A percentile compares a stretch with the other conserved stretches of the same genome.
These are phyloP conservation scores for Picea mariana DNA, from an alignment of 83 land plant genomes.

Conservation along the genomic window DNA sequence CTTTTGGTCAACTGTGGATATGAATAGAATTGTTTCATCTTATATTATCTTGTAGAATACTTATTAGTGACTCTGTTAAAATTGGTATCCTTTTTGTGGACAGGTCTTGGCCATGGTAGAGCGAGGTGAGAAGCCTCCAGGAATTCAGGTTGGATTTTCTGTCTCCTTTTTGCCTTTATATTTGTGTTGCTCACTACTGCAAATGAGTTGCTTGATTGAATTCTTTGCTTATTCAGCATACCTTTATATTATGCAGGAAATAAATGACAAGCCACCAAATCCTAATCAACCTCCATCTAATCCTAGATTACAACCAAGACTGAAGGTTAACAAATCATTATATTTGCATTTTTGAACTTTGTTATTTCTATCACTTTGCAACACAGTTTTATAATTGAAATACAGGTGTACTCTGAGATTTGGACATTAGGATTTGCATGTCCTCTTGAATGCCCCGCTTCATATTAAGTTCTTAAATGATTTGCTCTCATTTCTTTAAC, in stretches of 20 bases:
- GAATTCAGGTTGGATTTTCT: constrained; percentile 39
- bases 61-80: background rate
- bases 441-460: background rate
- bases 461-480: background rate
- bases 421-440: background rate
- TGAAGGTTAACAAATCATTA: constrained; percentile 41
- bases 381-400: background rate
- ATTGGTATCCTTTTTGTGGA: background rate
- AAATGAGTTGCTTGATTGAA: constrained; percentile 1
- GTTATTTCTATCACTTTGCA: background rate
- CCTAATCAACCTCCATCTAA: constrained; percentile 66
- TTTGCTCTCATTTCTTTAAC: background rate
- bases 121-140: constrained; percentile 71
- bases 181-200: background rate
- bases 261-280: constrained; percentile 60
- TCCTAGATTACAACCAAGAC: constrained; percentile 49
- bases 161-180: background rate
- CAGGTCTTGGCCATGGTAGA: constrained; percentile 74
- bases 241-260: constrained; percentile 22
- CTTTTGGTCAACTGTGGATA: too few relatives aligned
- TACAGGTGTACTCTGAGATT: background rate
- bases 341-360: background rate
- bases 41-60: background rate
- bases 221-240: background rate
- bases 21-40: background rate